Base-by-base conservation (phyloP, 257 asterid species). In the Jacaranda copaia region DNA sequence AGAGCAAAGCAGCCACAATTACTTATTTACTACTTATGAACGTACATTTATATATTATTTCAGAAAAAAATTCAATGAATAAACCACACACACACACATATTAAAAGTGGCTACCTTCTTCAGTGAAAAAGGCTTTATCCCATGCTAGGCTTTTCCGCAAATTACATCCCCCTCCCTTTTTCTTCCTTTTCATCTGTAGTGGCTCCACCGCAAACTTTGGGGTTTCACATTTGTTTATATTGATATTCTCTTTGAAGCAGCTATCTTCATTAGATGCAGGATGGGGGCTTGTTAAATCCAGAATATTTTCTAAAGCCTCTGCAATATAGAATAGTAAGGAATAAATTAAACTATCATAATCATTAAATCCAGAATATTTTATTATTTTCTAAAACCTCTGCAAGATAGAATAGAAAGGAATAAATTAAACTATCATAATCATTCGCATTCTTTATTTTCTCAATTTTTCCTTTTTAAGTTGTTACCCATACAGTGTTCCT, bases 141-240 rank as follows among this genome's bases (percentile, higher is more conserved):
- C 99, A 94, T 68, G 98, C 98, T 81, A 92, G 78, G 86, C 99
- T 94, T 79, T 91, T 94, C 84, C 98, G 90, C 86, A 91, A 82
- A 68, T 92, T 92, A 82, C 60, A 81, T n/a, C 90, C 96, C 73
- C 89, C 92, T 39, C 87, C 89, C 77, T 82, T 90, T 82, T 84
- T 92, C 91, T 91, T 94, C 86, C 83, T 93, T 83, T 95, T 95
- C 99, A 92, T 95, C 81, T 85, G 89, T 64, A 84, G 70, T 2
- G 98, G 96, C 80, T 92, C 98, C 90, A 90, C 9, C 65, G 84
- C 86, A 79, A 94, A 85, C 79, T 82, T 86, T 13, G 89, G 84
- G 67, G 78, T 59, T 82, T 90, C 98, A 74, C 73, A 81, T 79
- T 83, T 89, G 87, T 82, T 87, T 20, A 79, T 16, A 81, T 80